These are phyloP conservation scores for Fusarium fracticaudum DNA, from an alignment of 2,329 filamentous ascomycete genomes.

Conservation along the genomic window DNA sequence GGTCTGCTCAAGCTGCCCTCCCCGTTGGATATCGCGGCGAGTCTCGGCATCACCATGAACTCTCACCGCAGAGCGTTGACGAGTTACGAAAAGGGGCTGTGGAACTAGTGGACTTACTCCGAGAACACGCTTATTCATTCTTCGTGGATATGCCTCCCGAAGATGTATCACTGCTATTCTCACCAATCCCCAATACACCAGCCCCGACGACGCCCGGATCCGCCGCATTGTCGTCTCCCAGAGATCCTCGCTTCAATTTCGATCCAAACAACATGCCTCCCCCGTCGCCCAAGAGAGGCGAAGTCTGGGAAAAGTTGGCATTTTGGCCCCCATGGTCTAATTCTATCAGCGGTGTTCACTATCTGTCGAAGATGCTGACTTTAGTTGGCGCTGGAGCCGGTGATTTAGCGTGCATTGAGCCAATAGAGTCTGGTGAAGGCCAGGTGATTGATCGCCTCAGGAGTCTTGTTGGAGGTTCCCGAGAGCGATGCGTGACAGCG, in stretches of 20 bases:
- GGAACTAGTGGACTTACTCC: constrained; percentile 84
- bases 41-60: constrained; percentile 81
- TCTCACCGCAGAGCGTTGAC: constrained; percentile 74
- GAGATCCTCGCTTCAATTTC: constrained; percentile 81
- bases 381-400: constrained; percentile 87
- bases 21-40: constrained; percentile 85
- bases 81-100: constrained; percentile 81
- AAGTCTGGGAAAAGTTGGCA: constrained; percentile 91
- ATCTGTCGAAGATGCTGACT: constrained; percentile 82
- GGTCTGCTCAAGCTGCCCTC: constrained; percentile 80
- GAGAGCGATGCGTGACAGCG: constrained; percentile 86
- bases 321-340: constrained; percentile 97
- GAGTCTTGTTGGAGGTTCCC: constrained; percentile 76
- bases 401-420: constrained; percentile 81
- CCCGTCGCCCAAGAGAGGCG: constrained; percentile 79
- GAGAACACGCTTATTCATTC: constrained; percentile 81
- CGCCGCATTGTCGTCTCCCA: constrained; percentile 61
- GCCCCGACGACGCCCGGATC: constrained; percentile 45
- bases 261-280: constrained; percentile 81
- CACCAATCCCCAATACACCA: constrained; percentile 74
- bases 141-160: constrained; percentile 91
- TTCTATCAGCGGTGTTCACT: constrained; percentile 90
- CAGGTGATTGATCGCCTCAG: constrained; percentile 77
- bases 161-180: constrained; percentile 88
- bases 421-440: constrained; percentile 66